phyloP scores from a whole-genome alignment of 768 basidiomycete species.

The Suillus lakei region DNA sequence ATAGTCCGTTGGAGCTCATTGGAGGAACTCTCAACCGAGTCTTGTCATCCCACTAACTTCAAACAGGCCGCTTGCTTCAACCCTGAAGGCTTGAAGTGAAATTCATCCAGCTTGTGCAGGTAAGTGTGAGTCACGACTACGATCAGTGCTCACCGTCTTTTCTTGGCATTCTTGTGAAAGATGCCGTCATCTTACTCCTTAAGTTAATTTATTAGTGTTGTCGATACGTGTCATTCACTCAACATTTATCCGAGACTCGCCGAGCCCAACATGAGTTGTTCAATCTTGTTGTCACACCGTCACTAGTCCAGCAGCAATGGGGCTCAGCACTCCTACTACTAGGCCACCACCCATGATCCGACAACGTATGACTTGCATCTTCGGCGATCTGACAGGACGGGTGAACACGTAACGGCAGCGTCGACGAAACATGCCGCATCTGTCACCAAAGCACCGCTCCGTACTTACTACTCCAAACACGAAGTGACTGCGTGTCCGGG shows the following conservation, averaged over 20 bases:
- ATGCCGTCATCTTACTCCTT: not conserved
- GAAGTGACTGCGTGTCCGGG: constrained; percentile 36
- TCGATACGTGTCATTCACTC: constrained; percentile 1
- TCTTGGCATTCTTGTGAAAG: not conserved
- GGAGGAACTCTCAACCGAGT: not conserved
- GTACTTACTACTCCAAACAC: constrained; percentile 23
- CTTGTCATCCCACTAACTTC: not conserved
- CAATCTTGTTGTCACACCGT: not conserved
- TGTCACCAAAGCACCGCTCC: constrained; percentile 4
- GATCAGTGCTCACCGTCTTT: not conserved
- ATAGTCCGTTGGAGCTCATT: not conserved
- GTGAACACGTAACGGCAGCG: not conserved
- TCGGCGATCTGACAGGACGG: not conserved
- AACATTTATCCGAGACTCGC: not conserved
- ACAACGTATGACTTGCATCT: not conserved
- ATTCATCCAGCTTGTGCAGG: not conserved
- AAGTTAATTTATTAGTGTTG: not conserved
- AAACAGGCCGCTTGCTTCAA: not conserved
- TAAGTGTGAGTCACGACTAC: not conserved
- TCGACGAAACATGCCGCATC: constrained; percentile 2
- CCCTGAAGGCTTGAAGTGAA: not conserved
- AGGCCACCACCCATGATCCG: not conserved
- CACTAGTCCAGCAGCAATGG: constrained; percentile 1
- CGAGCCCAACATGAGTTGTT: not conserved
- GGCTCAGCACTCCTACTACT: not conserved